Evolutionary conservation across 495 filamentous ascomycete genomes (phyloP), one percentile per base, ranked within the genome.

Genomic region (Paragyromitra xinjiangensis): DNA sequence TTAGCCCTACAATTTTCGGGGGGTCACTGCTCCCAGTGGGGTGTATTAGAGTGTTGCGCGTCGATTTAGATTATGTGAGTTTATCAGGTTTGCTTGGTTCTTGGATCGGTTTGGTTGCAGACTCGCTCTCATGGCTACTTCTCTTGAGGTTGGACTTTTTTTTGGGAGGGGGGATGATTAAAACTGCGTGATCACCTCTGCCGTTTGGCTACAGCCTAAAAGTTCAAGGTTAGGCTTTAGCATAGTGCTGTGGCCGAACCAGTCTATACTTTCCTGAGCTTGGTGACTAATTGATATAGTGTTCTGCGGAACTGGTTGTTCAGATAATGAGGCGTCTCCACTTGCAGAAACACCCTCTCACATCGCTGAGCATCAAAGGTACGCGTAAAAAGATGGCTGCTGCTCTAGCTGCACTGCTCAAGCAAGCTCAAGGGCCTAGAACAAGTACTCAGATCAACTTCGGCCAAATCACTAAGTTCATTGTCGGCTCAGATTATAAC

Each of bases 281-380:
- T 9, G 53, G 11, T 26, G 51, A 58, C 9, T 58, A 58, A 34
- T 12, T 14, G 16, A 37, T n/a, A 39, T 39, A 61, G 26, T 61
- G 56, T 4, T 39, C 56, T 16, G 11, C 56, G 16, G 26, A 61
- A 39, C 29, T 1, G 29, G 5, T 61, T 1, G n/a, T 39, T 29
- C 26, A 61, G 56, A 61, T 61, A 34, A 5, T 61, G 12, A 14
- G 56, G 26, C 56, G 56, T 39, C 14, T 61, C 6, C 56, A 61
- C n/a, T 61, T 34, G 6, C 26, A 61, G 3, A n/a, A n/a, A 8
- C 29, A 37, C 6, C 26, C 56, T 1, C 26, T 61, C 29, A n/a
- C 29, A 37, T 34, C 29, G 37, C 29, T 61, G 5, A 2, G 56
- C 1, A 61, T 61, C 29, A 37, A 61, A n/a, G 29, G 56, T 16